phyloP scores from a whole-genome alignment of 805 yeast genomes.

The Metschnikowia hibisci region DNA sequence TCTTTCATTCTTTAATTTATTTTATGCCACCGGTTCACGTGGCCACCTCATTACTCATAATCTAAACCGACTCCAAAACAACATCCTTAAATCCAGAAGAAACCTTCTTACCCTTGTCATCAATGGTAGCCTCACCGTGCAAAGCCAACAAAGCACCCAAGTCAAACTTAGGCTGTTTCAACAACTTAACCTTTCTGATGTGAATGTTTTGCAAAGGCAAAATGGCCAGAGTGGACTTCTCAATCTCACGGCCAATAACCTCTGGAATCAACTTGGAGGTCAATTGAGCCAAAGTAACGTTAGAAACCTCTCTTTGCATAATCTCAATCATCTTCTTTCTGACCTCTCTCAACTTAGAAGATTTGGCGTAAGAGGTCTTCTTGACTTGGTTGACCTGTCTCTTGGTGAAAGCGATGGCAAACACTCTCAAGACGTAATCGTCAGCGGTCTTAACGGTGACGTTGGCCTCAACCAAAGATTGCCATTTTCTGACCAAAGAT shows the following conservation, averaged over 20 bases:
- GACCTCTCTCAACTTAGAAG: conserved; percentile 94
- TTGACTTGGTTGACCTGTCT: conserved; percentile 95
- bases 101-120: conserved; percentile 97
- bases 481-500: conserved; percentile 99
- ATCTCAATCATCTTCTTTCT: conserved; percentile 96
- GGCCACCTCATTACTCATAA: conserved; percentile 5
- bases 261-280: conserved; percentile 97
- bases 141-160: conserved; percentile 93
- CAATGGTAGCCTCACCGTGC: conserved; percentile 90
- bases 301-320: conserved; percentile 93
- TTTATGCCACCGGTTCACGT: too few species aligned
- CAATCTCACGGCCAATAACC: conserved; percentile 97
- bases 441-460: conserved; percentile 98
- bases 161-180: conserved; percentile 98
- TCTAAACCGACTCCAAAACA: conserved; percentile 92
- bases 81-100: conserved; percentile 98
- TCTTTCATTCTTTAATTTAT: too few species aligned
- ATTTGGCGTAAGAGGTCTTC: conserved; percentile 97
- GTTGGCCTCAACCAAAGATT: conserved; percentile 95
- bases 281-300: conserved; percentile 93
- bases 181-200: conserved; percentile 97
- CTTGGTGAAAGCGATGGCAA: conserved; percentile 98
- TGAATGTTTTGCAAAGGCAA: conserved; percentile 98
- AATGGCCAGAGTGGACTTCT: conserved; percentile 90
- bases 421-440: conserved; percentile 94